phyloP scores from a whole-genome alignment of 2,329 filamentous ascomycete species.

The Akanthomyces uredinophilus region DNA sequence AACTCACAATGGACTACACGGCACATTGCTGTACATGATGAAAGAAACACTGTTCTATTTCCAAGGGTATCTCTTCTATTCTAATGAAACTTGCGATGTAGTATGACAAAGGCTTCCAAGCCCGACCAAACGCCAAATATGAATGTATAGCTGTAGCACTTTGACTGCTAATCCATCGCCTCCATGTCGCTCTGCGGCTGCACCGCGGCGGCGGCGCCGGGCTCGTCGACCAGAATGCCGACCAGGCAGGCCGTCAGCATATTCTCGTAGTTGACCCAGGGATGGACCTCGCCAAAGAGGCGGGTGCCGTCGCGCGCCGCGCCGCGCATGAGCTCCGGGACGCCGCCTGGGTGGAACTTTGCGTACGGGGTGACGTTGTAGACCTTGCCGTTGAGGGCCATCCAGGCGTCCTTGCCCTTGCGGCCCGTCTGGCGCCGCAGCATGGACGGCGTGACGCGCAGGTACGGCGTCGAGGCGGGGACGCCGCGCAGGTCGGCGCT shows the following conservation, averaged over 20 bases:
- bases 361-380: conserved; percentile 92
- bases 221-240: conserved; percentile 58
- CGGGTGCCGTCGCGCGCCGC: conserved; percentile 58
- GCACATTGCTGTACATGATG: not conserved
- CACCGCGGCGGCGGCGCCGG: conserved; percentile 33
- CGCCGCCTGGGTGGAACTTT: conserved; percentile 85
- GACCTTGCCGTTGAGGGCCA: conserved; percentile 78
- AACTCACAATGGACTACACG: not conserved
- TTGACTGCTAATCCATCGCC: conserved; percentile 49
- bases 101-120: not conserved
- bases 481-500: conserved; percentile 63
- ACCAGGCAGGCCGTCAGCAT: conserved; percentile 62
- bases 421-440: conserved; percentile 75
- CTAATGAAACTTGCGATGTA: not conserved
- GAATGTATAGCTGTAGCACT: not conserved
- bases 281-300: conserved; percentile 62
- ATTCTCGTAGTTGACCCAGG: conserved; percentile 68
- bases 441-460: conserved; percentile 77
- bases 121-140: not conserved
- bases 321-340: conserved; percentile 62
- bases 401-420: conserved; percentile 85
- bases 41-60: conserved; percentile 2
- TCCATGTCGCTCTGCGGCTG: conserved; percentile 45
- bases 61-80: conserved; percentile 8
- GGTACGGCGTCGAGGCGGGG: conserved; percentile 45